Evolutionary conservation across 352 stramenopile species (phyloP), one percentile per base, ranked within the genome.

Genomic region (Stephanocyclus meneghinianus): DNA sequence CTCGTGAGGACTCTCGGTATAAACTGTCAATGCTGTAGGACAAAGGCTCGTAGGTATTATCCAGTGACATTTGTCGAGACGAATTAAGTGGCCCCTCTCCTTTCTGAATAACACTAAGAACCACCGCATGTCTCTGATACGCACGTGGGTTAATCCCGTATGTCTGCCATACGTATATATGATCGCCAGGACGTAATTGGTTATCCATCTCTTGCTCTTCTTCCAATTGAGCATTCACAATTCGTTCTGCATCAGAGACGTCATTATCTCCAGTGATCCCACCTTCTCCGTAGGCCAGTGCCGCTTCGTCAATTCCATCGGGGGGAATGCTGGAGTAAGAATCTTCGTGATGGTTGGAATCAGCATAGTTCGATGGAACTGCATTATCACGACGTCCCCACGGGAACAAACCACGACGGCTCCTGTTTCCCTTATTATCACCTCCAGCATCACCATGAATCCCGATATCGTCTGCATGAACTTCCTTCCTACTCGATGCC

Each of bases 81-180:
- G 68, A 67, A 40, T 40, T 0, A 1, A 35, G 35, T 16, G 21
- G 45, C 1, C 26, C 55, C 13, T 73, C 64, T n/a, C 60, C 68
- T 2, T 21, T 10, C 11, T 26, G 61, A 16, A 37, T 72, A 18
- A 85, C 72, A 45, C 67, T 76, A 44, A 68, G 73, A 11, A 87
- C 75, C 7, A 87, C 76, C 3, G 68, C 80, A 57, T 87, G 80
- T 29, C 74, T 59, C 62, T 87, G 80, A 51, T 83, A 87, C 11
- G 80, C 70, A 13, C 70, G 57, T 32, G 71, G 80, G 44, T 80
- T 84, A 21, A 84, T 80, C 1, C 81, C 81, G 64, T 83, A 84
- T 4, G 63, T 42, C 35, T 82, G 72, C 81, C 81, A 87, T 32
- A 84, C 57, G 26, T 75, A 87, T 32, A 87, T 70, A 57, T 87